These are phyloP conservation scores for Termitomyces sp. DNA, from an alignment of 768 basidiomycete species.

Conservation along the genomic window DNA sequence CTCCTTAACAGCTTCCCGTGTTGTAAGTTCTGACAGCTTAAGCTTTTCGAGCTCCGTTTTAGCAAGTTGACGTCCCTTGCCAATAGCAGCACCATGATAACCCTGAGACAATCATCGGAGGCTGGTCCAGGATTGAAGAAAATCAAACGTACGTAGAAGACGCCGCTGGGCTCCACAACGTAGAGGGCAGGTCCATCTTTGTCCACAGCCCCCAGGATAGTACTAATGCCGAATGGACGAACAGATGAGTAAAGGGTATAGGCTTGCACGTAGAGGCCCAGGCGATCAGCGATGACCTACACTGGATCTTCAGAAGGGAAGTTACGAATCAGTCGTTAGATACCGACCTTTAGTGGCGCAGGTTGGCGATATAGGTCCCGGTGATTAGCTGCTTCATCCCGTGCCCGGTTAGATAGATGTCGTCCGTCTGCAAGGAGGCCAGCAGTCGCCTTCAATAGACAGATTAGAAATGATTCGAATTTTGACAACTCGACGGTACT, in stretches of 20 bases:
- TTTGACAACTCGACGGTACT: slow-evolving; percentile 12
- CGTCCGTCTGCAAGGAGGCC: slow-evolving; percentile 93
- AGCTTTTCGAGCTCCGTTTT: slow-evolving; percentile 99
- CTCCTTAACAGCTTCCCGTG: slow-evolving; percentile 84
- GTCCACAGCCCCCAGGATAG: slow-evolving; percentile 87
- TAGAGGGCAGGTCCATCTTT: slow-evolving; percentile 83
- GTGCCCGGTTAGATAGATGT: slow-evolving; percentile 78
- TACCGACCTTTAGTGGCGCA: slow-evolving; percentile 70
- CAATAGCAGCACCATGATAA: slow-evolving; percentile 94
- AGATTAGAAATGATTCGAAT: background rate
- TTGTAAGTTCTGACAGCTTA: slow-evolving; percentile 74
- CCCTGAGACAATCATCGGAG: slow-evolving; percentile 48
- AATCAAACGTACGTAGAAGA: slow-evolving; percentile 66
- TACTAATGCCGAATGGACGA: slow-evolving; percentile 93
- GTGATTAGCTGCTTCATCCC: slow-evolving; percentile 77
- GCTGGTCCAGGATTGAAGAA: background rate
- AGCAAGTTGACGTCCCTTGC: slow-evolving; percentile 96
- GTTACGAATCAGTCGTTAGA: background rate
- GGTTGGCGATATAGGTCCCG: slow-evolving; percentile 72
- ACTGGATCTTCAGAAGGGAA: background rate
- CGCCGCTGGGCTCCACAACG: slow-evolving; percentile 93
- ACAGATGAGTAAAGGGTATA: slow-evolving; percentile 99
- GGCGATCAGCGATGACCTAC: slow-evolving; percentile 57
- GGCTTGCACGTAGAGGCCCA: slow-evolving; percentile 88
- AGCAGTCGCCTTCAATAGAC: slow-evolving; percentile 71